Base-by-base conservation (phyloP, 176 grass and related monocot genomes). In the Zizania latifolia region DNA sequence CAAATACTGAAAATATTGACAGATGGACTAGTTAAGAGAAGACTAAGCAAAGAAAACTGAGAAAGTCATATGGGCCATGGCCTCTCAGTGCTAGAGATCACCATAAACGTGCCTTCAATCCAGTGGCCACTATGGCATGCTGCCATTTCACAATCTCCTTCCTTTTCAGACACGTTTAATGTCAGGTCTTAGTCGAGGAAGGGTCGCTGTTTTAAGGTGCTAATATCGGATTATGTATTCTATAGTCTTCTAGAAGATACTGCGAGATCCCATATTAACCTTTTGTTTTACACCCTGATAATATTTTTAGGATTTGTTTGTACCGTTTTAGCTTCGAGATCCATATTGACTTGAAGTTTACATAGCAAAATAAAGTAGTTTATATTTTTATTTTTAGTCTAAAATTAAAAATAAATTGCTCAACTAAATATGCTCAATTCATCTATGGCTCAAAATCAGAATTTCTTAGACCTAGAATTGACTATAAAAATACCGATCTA, bases 41-140 rank as follows among this genome's bases (percentile, higher is more conserved):
- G 13, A 55, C 50, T 29, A 78, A 34, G 73, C 10, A 65, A 82
- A 44, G 35, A 19, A 74, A 74, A 5, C 41, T 38, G 10, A 66
- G 60, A 82, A 86, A 82, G 60, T 15, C 41, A 60, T 29, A 55
- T 6, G 58, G 72, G 78, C 2, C 72, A 54, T 68, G 56, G 7
- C 10, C 15, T 81, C 66, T 54, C 66, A 13, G 2, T 53, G 1
- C n/a, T 37, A 79, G 72, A 51, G 71, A 72, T 50, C 66, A 81
- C 21, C 72, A 56, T 54, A 78, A 85, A 82, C 77, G 82, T 89
- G 87, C 35, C 35, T 77, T 77, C n/a, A 85, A 85, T 82, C 71
- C 50, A 89, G 72, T 78, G 78, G 77, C 82, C 82, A 85, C 87
- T 54, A 73, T 5, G 64, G 71, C 71, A 65, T 53, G 76, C 39